Conservation (phyloP, 108 stramenopile genomes). For the Aurantiochytrium sp. region DNA sequence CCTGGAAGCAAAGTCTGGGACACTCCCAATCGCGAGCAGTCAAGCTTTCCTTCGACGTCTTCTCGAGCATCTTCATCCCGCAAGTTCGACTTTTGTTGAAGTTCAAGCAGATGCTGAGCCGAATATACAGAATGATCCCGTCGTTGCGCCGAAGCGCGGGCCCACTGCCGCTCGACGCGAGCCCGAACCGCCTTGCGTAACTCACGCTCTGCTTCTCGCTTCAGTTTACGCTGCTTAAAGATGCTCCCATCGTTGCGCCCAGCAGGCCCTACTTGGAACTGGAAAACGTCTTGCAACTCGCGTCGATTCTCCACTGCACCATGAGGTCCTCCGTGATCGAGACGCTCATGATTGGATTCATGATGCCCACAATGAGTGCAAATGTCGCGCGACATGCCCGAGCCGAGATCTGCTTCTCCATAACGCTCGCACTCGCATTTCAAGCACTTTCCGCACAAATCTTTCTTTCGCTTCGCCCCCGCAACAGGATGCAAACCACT, state of each 20-base stretch:
- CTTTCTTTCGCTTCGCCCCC: neutral
- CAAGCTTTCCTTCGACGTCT: too few species aligned
- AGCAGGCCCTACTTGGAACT: neutral
- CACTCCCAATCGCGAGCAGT: too few species aligned
- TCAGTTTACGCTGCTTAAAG: neutral
- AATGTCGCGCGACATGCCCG: neutral
- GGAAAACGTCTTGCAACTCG: neutral
- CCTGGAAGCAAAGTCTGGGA: too few species aligned
- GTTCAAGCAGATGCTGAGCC: too few species aligned
- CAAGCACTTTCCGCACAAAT: neutral
- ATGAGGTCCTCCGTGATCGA: neutral
- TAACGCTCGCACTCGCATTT: neutral
- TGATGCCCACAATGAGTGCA: neutral
- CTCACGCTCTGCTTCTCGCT: neutral
- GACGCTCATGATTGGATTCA: neutral
- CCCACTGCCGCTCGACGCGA: neutral
- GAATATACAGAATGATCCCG: too few species aligned
- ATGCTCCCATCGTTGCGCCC: neutral
- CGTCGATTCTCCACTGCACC: neutral
- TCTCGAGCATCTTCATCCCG: too few species aligned
- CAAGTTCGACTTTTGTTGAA: too few species aligned
- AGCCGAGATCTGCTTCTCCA: neutral
- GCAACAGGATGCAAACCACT: neutral
- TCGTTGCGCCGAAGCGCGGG: neutral
- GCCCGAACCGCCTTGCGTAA: neutral